These are phyloP conservation scores for Coemansia biformis DNA, from an alignment of 192 early-diverging fungal genomes.

Conservation along the genomic window DNA sequence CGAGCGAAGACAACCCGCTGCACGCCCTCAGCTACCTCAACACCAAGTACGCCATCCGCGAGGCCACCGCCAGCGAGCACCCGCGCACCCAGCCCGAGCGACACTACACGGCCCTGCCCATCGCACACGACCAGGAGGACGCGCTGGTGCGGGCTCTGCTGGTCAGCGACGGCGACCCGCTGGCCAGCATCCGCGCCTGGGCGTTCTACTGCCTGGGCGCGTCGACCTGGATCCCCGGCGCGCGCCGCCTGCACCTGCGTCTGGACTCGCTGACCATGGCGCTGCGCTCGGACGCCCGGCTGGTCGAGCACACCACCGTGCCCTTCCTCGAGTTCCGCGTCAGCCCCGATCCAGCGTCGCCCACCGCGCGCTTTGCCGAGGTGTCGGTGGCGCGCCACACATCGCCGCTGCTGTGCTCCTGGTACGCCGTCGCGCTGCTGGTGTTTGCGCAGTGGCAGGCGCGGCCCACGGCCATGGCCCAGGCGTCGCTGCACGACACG, in stretches of 20 bases:
- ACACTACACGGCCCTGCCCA: constrained; percentile 32
- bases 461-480: constrained; percentile 39
- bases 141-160: constrained; percentile 33
- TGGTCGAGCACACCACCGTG: constrained; percentile 50
- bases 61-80: constrained; percentile 41
- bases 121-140: constrained; percentile 38
- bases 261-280: constrained; percentile 46
- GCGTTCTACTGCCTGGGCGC: constrained; percentile 49
- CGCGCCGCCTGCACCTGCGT: constrained; percentile 43
- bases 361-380: constrained; percentile 42
- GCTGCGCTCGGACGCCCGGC: constrained; percentile 40
- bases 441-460: constrained; percentile 49
- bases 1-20: constrained; percentile 47
- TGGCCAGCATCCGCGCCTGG: constrained; percentile 39
- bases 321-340: constrained; percentile 51
- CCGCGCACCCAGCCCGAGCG: constrained; percentile 36
- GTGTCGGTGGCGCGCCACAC: constrained; percentile 39
- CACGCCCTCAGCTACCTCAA: constrained; percentile 50
- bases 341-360: constrained; percentile 35
- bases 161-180: constrained; percentile 13
- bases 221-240: constrained; percentile 44
- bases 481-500: constrained; percentile 31
- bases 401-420: constrained; percentile 36
- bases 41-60: constrained; percentile 52
- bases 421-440: constrained; percentile 42